Conservation (phyloP, 306 rosid species). For the Malus sieversii region DNA sequence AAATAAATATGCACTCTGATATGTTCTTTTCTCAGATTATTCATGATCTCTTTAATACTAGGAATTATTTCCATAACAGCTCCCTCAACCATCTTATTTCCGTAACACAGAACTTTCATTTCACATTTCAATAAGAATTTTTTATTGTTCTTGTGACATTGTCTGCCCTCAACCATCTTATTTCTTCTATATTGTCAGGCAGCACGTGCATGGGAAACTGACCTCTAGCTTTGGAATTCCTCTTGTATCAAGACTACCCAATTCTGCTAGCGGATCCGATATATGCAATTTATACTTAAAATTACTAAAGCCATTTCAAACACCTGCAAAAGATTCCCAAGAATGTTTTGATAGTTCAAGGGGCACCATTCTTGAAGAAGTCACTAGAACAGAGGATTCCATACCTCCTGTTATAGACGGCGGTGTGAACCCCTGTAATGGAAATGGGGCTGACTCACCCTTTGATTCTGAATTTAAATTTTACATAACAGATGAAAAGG, state of each 20-base stretch:
- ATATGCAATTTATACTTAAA: conserved; percentile 51
- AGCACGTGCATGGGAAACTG: conserved; percentile 51
- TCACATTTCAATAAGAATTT: background rate
- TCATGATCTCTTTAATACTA: background rate
- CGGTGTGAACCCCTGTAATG: conserved; percentile 19
- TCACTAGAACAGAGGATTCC: conserved; percentile 27
- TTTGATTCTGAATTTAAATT: conserved; percentile 53
- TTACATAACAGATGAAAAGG: conserved; percentile 73
- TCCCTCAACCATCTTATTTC: too few relatives aligned
- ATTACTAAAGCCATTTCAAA: conserved; percentile 55
- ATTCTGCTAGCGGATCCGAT: conserved; percentile 56
- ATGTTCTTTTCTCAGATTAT: background rate
- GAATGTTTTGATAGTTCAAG: conserved; percentile 32
- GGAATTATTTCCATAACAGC: background rate
- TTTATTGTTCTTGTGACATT: background rate
- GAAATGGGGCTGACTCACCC: conserved; percentile 31
- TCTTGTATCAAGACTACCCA: conserved; percentile 47
- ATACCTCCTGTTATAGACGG: conserved; percentile 22
- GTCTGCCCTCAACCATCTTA: conserved; percentile 14
- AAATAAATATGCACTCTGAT: background rate
- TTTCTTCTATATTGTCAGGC: conserved; percentile 52
- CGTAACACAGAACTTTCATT: background rate
- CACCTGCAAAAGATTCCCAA: conserved; percentile 30
- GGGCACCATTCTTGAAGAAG: conserved; percentile 36
- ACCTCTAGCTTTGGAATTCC: conserved; percentile 82